Conservation (phyloP, 2,329 filamentous ascomycete species). For the Alternaria brassicae region DNA sequence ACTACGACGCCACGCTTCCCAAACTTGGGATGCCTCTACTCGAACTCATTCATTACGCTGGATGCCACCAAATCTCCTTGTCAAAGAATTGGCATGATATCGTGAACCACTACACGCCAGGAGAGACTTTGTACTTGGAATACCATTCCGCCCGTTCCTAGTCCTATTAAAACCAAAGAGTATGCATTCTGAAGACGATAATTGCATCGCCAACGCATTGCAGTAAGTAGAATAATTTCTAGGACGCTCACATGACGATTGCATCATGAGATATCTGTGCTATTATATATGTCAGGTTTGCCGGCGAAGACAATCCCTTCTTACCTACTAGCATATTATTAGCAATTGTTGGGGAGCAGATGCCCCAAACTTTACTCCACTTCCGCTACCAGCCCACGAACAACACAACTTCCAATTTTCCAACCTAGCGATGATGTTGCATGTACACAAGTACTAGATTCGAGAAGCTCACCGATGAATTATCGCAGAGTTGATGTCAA, state of each 20-base stretch:
- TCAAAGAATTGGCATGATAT: no score
- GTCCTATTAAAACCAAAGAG: background rate
- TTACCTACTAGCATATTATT: background rate
- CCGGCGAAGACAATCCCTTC: background rate
- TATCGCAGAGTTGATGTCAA: slow-evolving; percentile 5
- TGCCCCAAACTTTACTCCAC: background rate
- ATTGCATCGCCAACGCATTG: background rate
- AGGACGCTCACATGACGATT: background rate
- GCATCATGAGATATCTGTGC: background rate
- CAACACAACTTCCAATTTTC: background rate
- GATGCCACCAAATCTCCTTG: no score
- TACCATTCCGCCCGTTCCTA: background rate
- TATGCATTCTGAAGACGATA: background rate
- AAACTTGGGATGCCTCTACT: background rate
- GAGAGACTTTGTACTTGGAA: background rate
- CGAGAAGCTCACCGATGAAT: background rate
- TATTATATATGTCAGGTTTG: background rate
- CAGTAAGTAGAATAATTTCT: background rate
- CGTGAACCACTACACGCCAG: no score
- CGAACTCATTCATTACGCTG: no score
- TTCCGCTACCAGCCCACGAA: background rate
- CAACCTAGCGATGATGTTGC: background rate
- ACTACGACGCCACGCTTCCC: background rate
- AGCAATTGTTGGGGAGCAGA: background rate
- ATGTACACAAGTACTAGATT: background rate